Evolutionary conservation across 2,329 filamentous ascomycete species (phyloP).

Genomic region (Penicillium corylophilum): DNA sequence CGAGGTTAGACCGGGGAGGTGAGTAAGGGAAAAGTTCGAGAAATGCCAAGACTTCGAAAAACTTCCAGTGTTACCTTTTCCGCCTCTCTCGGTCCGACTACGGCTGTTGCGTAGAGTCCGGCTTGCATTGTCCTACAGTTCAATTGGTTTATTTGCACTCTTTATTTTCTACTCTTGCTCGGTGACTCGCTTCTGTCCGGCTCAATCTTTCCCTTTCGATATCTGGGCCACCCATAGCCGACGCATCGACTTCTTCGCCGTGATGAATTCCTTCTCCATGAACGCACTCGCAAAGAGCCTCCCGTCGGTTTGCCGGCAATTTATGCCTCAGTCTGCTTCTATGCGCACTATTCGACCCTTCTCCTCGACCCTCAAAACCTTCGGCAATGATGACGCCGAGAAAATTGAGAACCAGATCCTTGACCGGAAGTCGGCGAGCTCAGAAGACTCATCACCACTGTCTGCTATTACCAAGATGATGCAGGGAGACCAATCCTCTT

Average conservation of each 20-base stretch:
- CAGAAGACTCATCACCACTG: constrained; percentile 23
- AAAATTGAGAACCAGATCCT: constrained; percentile 32
- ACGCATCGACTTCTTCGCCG: constrained; percentile 12
- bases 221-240: constrained; percentile 7
- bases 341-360: constrained; percentile 31
- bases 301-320: constrained; percentile 33
- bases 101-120: constrained; percentile 14
- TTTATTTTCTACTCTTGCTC: not conserved
- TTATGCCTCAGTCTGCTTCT: constrained; percentile 19
- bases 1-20: constrained; percentile 28
- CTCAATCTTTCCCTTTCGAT: not conserved
- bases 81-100: constrained; percentile 29
- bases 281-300: constrained; percentile 32
- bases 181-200: not conserved
- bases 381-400: constrained; percentile 18
- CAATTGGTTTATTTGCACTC: constrained; percentile 3
- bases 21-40: constrained; percentile 37
- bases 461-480: constrained; percentile 34
- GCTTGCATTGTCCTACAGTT: not conserved
- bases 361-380: constrained; percentile 30
- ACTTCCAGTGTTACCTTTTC: constrained; percentile 33
- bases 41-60: constrained; percentile 41
- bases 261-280: constrained; percentile 36
- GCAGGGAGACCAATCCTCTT: constrained; percentile 23
- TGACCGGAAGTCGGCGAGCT: constrained; percentile 18